Evolutionary conservation across 306 rosid species (phyloP).

Genomic region (Malus fusca): DNA sequence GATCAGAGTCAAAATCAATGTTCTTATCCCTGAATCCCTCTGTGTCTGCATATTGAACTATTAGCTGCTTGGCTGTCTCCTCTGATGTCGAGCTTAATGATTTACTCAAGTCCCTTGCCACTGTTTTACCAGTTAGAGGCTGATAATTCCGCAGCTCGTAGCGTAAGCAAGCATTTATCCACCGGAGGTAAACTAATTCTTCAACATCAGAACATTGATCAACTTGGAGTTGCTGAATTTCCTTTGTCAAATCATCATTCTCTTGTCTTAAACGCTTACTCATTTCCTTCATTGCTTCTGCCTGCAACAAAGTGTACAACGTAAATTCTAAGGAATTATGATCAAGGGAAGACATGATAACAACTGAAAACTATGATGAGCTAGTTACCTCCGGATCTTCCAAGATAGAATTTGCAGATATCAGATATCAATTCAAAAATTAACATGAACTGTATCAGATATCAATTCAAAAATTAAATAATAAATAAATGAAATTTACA

Average conservation of each 20-base stretch:
- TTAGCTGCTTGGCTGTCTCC: conserved; percentile 76
- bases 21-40: conserved; percentile 33
- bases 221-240: conserved; percentile 45
- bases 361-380: background rate
- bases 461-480: background rate
- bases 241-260: conserved; percentile 38
- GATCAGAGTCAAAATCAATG: conserved; percentile 57
- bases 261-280: conserved; percentile 30
- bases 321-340: background rate
- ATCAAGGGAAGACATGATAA: background rate
- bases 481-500: background rate
- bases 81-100: conserved; percentile 72
- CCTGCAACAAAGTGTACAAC: conserved; percentile 34
- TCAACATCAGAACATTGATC: conserved; percentile 66
- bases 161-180: conserved; percentile 92
- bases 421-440: too few species aligned
- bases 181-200: conserved; percentile 75
- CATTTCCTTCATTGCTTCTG: conserved; percentile 41
- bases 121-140: conserved; percentile 60
- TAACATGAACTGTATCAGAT: background rate
- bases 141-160: conserved; percentile 67
- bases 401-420: conserved; percentile 55
- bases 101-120: conserved; percentile 78
- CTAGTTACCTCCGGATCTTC: conserved; percentile 59
- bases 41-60: conserved; percentile 67